Base-by-base conservation (phyloP, 2,329 filamentous ascomycete genomes). In the Knufia fluminis region DNA sequence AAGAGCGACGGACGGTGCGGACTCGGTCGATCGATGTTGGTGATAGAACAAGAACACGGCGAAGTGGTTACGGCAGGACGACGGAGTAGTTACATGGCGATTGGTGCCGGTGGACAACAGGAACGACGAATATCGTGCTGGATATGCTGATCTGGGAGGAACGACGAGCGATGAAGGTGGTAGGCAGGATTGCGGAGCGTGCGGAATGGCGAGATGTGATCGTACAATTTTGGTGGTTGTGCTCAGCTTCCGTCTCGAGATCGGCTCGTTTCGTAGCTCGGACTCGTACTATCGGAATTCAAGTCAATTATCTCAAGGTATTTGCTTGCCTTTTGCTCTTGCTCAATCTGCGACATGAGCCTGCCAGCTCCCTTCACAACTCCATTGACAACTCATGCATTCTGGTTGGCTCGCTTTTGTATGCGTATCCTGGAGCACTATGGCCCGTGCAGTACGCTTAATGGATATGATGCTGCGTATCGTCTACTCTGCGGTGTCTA, bases 401-500 rank as follows among this genome's bases (percentile, higher is more conserved):
- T n/a, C n/a, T n/a, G n/a, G n/a, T 31, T 14, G 28, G 28, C 14
- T 7, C 28, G 28, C 14, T 14, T 31, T 7, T 14, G 7, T 31
- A 7, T 31, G 28, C 28, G 14, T 31, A 31, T 7, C 28, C 28
- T 31, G 7, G 28, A 7, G 7, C 14, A 14, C 14, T 7, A 28
- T 28, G 26, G 12, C 26, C 26, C 6, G 26, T 28, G 12, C 12
- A 6, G 6, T 28, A 19, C 17, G 4, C 3, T 31, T 4, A 17
- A 19, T n/a, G 17, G 10, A 22, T 20, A 17, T 44, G 24, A 4
- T n/a, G 14, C n/a, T 16, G 31, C 31, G 9, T 26, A 26, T 36
- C 3, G 14, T n/a, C 28, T 75, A 82, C 72, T 97, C 92, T 62
- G 90, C 91, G 64, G 92, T 90, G 68, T 98, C 92, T 65, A 97